These are phyloP conservation scores for Calonectria fujianensis DNA, from an alignment of 2,329 filamentous ascomycete species.

Conservation along the genomic window DNA sequence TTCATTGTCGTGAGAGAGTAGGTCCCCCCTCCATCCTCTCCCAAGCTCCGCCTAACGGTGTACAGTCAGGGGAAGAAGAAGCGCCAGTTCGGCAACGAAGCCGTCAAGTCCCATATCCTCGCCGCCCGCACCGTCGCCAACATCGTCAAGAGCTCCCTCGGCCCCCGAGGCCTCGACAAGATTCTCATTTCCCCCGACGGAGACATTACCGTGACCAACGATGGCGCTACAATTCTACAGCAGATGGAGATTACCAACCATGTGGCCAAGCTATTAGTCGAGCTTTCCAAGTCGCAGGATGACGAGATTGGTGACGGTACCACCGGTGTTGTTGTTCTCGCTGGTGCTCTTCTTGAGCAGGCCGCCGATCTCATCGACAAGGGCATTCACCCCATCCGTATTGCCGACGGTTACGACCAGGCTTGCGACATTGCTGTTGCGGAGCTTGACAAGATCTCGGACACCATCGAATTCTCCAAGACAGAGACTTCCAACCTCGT, in stretches of 20 bases:
- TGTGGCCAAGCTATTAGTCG: conserved; percentile 96
- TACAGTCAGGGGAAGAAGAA: conserved; percentile 96
- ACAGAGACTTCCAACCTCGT: conserved; percentile 89
- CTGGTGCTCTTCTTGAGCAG: conserved; percentile 95
- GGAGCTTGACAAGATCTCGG: conserved; percentile 94
- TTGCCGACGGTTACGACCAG: conserved; percentile 98
- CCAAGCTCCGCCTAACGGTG: conserved; percentile 40
- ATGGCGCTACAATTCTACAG: conserved; percentile 96
- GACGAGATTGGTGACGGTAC: conserved; percentile 99
- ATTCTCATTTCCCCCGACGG: conserved; percentile 99
- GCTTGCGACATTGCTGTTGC: conserved; percentile 97
- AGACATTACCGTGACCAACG: conserved; percentile 99
- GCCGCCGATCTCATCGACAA: conserved; percentile 99
- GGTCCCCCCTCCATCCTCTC: conserved; percentile 61
- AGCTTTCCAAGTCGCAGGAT: conserved; percentile 98
- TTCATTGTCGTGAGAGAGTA: conserved; percentile 99
- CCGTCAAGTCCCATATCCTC: conserved; percentile 98
- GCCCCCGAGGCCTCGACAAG: conserved; percentile 97
- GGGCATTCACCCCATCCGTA: conserved; percentile 98
- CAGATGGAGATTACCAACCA: conserved; percentile 99
- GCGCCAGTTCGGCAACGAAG: conserved; percentile 96
- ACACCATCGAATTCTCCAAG: conserved; percentile 89
- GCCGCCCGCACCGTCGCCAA: conserved; percentile 96
- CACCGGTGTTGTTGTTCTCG: conserved; percentile 96
- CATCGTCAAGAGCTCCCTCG: conserved; percentile 97